Percentiles rank a stretch among this genome's conserved stretches.
Conservation (phyloP, 257 asterid species). For the Perilla frutescens region DNA sequence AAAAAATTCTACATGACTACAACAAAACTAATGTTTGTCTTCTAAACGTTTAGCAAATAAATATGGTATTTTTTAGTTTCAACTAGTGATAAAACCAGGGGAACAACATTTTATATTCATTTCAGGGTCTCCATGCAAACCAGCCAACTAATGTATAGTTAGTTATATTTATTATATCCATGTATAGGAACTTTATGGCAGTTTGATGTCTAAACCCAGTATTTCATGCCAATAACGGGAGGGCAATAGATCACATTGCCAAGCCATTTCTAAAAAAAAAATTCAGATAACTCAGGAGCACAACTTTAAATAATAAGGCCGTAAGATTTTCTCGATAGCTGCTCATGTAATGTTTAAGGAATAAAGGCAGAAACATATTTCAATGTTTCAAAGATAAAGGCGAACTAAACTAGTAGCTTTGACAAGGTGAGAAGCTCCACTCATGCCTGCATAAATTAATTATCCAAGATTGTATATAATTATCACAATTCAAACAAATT, state of each 20-base stretch:
- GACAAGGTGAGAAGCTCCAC: neutral
- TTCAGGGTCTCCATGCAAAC: constrained; percentile 1
- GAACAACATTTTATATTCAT: neutral
- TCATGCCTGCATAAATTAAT: neutral
- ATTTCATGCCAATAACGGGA: constrained; percentile 1
- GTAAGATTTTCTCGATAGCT: neutral
- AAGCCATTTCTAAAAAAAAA: constrained; percentile 5
- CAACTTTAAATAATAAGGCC: constrained; percentile 21
- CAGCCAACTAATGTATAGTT: neutral
- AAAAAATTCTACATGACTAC: neutral
- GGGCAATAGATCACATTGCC: constrained; percentile 1
- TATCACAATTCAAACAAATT: neutral
- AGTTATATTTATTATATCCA: neutral
- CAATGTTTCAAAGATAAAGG: neutral
- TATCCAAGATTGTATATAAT: constrained; percentile 1
- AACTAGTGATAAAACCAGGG: neutral
- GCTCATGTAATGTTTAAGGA: neutral
- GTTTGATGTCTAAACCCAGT: constrained; percentile 4
- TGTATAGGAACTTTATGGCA: neutral
- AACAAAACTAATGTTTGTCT: neutral
- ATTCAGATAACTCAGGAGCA: constrained; percentile 3
- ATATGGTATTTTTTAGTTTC: constrained; percentile 4
- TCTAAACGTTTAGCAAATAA: neutral
- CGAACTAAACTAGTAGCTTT: neutral
- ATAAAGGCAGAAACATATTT: constrained; percentile 6